These are phyloP conservation scores for Linnemannia elongata DNA, from an alignment of 192 early-diverging fungal species.

Conservation along the genomic window DNA sequence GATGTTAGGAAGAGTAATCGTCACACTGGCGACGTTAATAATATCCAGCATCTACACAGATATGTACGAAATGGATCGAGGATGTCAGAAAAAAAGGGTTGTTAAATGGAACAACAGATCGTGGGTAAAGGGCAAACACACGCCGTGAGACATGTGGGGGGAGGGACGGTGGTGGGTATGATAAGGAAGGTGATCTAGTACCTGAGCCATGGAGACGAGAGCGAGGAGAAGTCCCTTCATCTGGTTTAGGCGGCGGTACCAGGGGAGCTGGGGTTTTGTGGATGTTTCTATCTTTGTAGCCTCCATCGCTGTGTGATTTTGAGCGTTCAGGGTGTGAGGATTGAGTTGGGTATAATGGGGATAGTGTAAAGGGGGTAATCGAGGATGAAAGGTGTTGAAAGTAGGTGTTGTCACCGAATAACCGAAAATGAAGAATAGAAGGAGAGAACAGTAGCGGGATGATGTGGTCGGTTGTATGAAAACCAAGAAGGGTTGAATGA, in stretches of 20 bases:
- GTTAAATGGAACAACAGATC: background rate
- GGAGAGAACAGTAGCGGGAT: background rate
- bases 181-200: background rate
- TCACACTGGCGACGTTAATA: conserved; percentile 36
- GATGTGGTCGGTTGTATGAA: background rate
- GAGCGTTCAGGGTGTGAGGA: background rate
- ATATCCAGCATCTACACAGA: conserved; percentile 25
- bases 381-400: background rate
- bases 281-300: background rate
- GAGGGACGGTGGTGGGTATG: background rate
- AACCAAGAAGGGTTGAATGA: background rate
- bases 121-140: too few species aligned
- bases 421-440: background rate
- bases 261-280: conserved; percentile 19
- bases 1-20: conserved; percentile 32
- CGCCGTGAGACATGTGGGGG: background rate
- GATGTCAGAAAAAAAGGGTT: background rate
- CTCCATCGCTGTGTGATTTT: background rate
- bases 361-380: background rate
- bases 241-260: conserved; percentile 46
- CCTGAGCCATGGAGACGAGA: conserved; percentile 45
- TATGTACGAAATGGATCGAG: too few species aligned
- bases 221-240: conserved; percentile 33
- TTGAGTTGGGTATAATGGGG: background rate
- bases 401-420: background rate